Percentiles rank a stretch among this genome's conserved stretches.
These are phyloP conservation scores for Fusarium compactum DNA, from an alignment of 2,329 filamentous ascomycete species.

Conservation along the genomic window DNA sequence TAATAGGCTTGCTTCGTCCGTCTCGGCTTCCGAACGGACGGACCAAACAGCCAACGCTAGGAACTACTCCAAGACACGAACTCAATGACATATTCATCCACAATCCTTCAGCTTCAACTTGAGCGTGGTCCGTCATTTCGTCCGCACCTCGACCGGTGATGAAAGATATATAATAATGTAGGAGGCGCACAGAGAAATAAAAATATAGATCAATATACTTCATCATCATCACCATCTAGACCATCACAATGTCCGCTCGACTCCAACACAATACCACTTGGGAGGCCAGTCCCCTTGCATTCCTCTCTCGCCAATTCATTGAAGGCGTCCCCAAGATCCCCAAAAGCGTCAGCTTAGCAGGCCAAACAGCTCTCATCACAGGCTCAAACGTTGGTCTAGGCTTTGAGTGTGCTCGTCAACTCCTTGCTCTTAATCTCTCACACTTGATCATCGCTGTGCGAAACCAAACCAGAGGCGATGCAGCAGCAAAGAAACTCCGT, in stretches of 20 bases:
- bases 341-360: conserved; percentile 46
- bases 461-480: conserved; percentile 57
- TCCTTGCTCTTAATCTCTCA: conserved; percentile 56
- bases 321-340: conserved; percentile 43
- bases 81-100: background rate
- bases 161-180: conserved; percentile 25
- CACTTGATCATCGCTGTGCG: conserved; percentile 63
- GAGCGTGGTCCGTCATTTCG: conserved; percentile 18
- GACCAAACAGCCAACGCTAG: background rate
- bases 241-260: conserved; percentile 37
- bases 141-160: conserved; percentile 28
- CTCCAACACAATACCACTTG: conserved; percentile 37
- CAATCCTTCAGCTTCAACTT: background rate
- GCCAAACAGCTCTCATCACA: conserved; percentile 61
- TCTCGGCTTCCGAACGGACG: conserved; percentile 38
- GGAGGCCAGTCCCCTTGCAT: conserved; percentile 41
- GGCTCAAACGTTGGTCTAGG: conserved; percentile 64
- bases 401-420: conserved; percentile 58
- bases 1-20: conserved; percentile 25
- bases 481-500: conserved; percentile 47
- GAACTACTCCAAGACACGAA: background rate
- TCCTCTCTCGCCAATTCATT: conserved; percentile 45
- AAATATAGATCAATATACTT: background rate
- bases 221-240: no score
- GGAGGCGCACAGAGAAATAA: background rate